Evolutionary conservation across 495 filamentous ascomycete species (phyloP).

Genomic region (Podospora australis): DNA sequence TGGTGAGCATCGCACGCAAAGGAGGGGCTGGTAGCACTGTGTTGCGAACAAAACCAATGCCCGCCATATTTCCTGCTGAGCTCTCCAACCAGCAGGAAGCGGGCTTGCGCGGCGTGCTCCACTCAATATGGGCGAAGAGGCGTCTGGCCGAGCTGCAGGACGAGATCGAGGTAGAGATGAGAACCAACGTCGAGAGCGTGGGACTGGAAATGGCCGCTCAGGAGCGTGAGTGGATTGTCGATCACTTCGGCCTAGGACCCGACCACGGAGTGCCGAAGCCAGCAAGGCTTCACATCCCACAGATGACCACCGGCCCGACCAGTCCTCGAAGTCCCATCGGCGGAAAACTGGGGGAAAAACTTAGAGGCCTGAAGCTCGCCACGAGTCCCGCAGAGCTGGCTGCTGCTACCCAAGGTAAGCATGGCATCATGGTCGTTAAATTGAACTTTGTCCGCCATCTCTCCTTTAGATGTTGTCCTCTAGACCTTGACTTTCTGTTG

Average conservation of each 20-base stretch:
- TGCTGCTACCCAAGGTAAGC: constrained; percentile 41
- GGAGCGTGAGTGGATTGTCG: constrained; percentile 75
- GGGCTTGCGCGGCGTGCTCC: constrained; percentile 71
- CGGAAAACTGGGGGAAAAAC: constrained; percentile 65
- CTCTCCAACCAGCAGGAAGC: constrained; percentile 57
- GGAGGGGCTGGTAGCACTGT: constrained; percentile 21
- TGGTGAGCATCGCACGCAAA: constrained; percentile 56
- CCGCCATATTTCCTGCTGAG: constrained; percentile 72
- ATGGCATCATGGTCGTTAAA: no score
- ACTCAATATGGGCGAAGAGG: constrained; percentile 78
- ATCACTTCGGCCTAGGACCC: constrained; percentile 60
- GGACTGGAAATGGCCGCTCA: constrained; percentile 73
- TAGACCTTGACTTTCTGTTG: neutral
- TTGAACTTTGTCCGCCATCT: neutral
- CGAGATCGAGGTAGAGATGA: constrained; percentile 60
- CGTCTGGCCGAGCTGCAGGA: constrained; percentile 62
- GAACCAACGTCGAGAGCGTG: constrained; percentile 65
- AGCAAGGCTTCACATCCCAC: constrained; percentile 22
- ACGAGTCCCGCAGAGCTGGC: constrained; percentile 59
- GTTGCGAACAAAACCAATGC: constrained; percentile 62
- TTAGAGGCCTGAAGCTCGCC: constrained; percentile 66
- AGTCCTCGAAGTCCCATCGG: constrained; percentile 57
- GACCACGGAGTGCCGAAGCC: constrained; percentile 22
- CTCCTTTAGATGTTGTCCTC: neutral
- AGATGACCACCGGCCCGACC: constrained; percentile 28